These are phyloP conservation scores for Ambrosiella cleistominuta DNA, from an alignment of 2,329 filamentous ascomycete species.

Conservation along the genomic window DNA sequence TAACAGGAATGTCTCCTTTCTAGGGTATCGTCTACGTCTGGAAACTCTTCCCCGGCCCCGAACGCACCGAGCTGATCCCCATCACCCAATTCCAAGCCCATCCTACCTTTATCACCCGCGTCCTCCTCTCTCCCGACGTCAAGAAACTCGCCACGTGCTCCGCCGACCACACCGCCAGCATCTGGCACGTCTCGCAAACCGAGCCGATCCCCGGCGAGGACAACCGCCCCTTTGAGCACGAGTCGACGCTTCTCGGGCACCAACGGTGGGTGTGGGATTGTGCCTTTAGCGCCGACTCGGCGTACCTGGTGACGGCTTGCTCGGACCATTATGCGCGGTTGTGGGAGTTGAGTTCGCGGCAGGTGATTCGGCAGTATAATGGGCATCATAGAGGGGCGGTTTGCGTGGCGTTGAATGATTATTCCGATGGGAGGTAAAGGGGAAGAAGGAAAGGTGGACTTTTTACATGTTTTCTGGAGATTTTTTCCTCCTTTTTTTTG, in stretches of 20 bases:
- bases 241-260: slow-evolving; percentile 75
- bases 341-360: slow-evolving; percentile 75
- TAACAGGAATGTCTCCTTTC: background rate
- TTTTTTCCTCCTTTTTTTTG: background rate
- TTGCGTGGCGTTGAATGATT: slow-evolving; percentile 84
- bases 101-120: slow-evolving; percentile 80
- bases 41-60: slow-evolving; percentile 71
- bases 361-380: slow-evolving; percentile 88
- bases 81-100: slow-evolving; percentile 82
- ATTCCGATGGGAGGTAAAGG: slow-evolving; percentile 34
- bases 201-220: slow-evolving; percentile 26
- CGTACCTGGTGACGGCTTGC: slow-evolving; percentile 83
- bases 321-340: slow-evolving; percentile 84
- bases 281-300: slow-evolving; percentile 82
- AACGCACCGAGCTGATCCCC: slow-evolving; percentile 68
- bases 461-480: background rate
- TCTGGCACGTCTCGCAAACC: slow-evolving; percentile 78
- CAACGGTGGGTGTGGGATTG: slow-evolving; percentile 98
- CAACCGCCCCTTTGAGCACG: slow-evolving; percentile 52
- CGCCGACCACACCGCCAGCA: slow-evolving; percentile 83
- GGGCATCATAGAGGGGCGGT: slow-evolving; percentile 84
- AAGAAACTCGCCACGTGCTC: slow-evolving; percentile 89
- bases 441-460: background rate
- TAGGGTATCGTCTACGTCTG: slow-evolving; percentile 96
- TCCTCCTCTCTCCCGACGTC: slow-evolving; percentile 81